Conservation (phyloP, 1,284 basidiomycete genomes). For the Paramarasmius palmivorus region DNA sequence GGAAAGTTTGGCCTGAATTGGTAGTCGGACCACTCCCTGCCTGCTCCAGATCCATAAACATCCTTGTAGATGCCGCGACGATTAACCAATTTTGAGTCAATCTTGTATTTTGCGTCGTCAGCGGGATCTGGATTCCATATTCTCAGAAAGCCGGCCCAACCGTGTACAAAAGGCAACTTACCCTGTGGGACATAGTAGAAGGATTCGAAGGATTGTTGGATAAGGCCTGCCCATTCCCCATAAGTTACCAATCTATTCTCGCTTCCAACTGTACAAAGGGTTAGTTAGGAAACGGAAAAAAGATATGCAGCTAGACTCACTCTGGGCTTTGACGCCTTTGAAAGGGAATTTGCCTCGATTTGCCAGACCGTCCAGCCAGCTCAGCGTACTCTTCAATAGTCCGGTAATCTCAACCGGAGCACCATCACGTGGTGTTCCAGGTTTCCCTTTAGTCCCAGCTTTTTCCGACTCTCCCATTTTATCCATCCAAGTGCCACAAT, state of each 20-base stretch:
- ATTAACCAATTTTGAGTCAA: constrained; percentile 78
- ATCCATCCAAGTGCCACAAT: constrained; percentile 96
- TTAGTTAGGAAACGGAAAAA: constrained; percentile 11
- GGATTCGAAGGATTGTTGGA: constrained; percentile 88
- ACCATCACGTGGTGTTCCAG: constrained; percentile 94
- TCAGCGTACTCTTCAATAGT: constrained; percentile 87
- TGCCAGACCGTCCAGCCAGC: constrained; percentile 81
- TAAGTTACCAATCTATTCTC: constrained; percentile 79
- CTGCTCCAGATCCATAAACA: constrained; percentile 85
- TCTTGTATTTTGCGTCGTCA: constrained; percentile 73
- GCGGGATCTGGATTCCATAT: constrained; percentile 52
- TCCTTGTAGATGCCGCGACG: constrained; percentile 98
- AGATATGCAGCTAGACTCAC: constrained; percentile 62
- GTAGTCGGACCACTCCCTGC: constrained; percentile 95
- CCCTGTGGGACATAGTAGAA: constrained; percentile 88
- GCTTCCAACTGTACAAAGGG: constrained; percentile 61
- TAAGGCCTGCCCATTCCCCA: constrained; percentile 84
- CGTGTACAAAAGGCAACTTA: constrained; percentile 32
- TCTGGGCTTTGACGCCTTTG: constrained; percentile 80
- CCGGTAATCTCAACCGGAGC: constrained; percentile 96
- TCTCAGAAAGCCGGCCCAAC: neutral
- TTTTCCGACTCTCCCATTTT: constrained; percentile 93
- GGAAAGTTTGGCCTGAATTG: constrained; percentile 93
- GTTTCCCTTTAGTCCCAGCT: constrained; percentile 92
- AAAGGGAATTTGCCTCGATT: constrained; percentile 79